Conservation (phyloP, 768 basidiomycete genomes). For the Boletus speciosus region DNA sequence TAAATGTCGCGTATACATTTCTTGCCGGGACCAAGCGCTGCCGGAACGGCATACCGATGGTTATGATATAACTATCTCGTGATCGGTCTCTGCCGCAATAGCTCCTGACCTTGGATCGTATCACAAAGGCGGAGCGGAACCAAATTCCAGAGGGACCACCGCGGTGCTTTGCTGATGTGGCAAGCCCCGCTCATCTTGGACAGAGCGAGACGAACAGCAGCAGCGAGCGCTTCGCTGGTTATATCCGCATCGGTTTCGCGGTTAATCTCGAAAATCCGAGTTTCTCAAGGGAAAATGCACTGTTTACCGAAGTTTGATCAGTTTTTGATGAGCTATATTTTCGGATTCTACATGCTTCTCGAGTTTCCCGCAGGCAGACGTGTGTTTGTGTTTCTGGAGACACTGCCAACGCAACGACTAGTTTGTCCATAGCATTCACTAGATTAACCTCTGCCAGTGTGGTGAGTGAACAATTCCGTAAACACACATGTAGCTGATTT, state of each 20-base stretch:
- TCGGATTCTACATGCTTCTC: slow-evolving; percentile 9
- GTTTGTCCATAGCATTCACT: slow-evolving; percentile 5
- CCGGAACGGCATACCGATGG: slow-evolving; percentile 25
- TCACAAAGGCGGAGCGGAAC: slow-evolving; percentile 11
- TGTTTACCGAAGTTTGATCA: slow-evolving; percentile 20
- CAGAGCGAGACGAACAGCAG: neutral
- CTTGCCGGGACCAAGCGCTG: slow-evolving; percentile 16
- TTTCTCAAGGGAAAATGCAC: slow-evolving; percentile 14
- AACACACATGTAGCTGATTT: slow-evolving; percentile 20
- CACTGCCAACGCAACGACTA: slow-evolving; percentile 7
- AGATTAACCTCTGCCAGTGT: slow-evolving; percentile 11
- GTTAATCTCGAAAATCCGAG: slow-evolving; percentile 25
- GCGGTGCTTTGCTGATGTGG: slow-evolving; percentile 1
- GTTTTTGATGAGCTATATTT: slow-evolving; percentile 21
- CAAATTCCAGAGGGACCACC: slow-evolving; percentile 2
- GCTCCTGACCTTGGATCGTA: slow-evolving; percentile 1
- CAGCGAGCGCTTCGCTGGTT: slow-evolving; percentile 1
- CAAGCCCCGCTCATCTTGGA: slow-evolving; percentile 1
- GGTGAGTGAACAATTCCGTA: slow-evolving; percentile 14
- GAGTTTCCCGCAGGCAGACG: slow-evolving; percentile 17
- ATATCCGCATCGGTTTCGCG: slow-evolving; percentile 15
- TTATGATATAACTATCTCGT: slow-evolving; percentile 1
- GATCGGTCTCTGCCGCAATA: slow-evolving; percentile 6
- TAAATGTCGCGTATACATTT: slow-evolving; percentile 11
- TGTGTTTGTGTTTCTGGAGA: slow-evolving; percentile 17